phyloP scores from a whole-genome alignment of 1,139 yeast genomes.

The Barnettozyma hawaiiensis region DNA sequence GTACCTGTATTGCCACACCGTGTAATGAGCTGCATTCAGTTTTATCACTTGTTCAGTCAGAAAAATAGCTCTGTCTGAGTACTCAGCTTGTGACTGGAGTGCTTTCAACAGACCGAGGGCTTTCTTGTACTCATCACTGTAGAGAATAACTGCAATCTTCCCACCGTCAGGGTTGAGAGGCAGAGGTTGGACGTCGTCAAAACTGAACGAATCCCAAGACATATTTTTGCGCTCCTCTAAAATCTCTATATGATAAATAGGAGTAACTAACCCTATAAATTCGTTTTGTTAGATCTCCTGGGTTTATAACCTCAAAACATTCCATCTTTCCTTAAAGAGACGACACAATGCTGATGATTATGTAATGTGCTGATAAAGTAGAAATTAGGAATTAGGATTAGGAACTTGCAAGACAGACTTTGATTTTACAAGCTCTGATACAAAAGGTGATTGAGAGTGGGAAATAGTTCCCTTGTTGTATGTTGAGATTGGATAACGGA shows the following conservation, averaged over 20 bases:
- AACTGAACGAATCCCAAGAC: constrained; percentile 26
- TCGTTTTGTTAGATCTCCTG: too few relatives aligned
- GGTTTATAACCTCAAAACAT: too few relatives aligned
- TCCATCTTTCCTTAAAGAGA: too few relatives aligned
- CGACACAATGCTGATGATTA: too few relatives aligned
- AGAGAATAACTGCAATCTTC: constrained; percentile 68
- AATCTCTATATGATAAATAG: not conserved
- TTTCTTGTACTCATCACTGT: constrained; percentile 61
- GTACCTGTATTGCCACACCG: constrained; percentile 80
- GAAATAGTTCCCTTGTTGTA: too few relatives aligned
- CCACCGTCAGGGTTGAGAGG: constrained; percentile 40
- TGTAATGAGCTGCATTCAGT: constrained; percentile 83
- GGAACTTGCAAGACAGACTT: too few relatives aligned
- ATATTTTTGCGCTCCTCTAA: constrained; percentile 1
- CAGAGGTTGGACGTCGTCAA: constrained; percentile 39
- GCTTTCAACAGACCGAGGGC: constrained; percentile 61
- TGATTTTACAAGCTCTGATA: too few relatives aligned
- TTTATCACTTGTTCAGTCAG: constrained; percentile 60
- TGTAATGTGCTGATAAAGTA: too few relatives aligned
- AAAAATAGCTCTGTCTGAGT: constrained; percentile 63
- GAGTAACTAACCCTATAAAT: not conserved
- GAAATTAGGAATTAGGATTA: too few relatives aligned
- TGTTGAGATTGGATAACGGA: too few relatives aligned
- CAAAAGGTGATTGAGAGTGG: too few relatives aligned
- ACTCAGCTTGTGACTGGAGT: constrained; percentile 54